A percentile compares a stretch with the other conserved stretches of the same genome.
Evolutionary conservation across 805 yeast species (phyloP).

Genomic region (Suhomyces xylopsoci): DNA sequence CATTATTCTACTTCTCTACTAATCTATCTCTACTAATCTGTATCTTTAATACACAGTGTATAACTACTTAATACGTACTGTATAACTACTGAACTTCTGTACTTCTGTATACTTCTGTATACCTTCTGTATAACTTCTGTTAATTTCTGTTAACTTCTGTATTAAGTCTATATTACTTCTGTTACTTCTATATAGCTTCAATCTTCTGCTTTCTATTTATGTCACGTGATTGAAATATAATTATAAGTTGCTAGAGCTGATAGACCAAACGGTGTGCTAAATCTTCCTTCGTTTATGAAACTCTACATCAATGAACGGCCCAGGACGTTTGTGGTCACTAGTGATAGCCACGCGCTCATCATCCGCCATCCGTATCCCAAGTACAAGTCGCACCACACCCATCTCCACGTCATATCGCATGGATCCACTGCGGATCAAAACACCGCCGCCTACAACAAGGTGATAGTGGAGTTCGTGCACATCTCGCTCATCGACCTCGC

Average conservation of each 20-base stretch:
- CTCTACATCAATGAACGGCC: slow-evolving; percentile 63
- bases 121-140: too few species aligned
- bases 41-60: too few species aligned
- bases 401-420: slow-evolving; percentile 21
- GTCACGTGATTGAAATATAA: background rate
- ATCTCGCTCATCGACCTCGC: slow-evolving; percentile 35
- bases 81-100: too few species aligned
- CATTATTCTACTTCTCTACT: background rate
- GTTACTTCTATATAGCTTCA: too few species aligned
- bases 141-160: too few species aligned
- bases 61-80: too few species aligned
- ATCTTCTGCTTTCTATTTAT: too few species aligned
- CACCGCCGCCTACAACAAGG: slow-evolving; percentile 18
- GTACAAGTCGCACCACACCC: slow-evolving; percentile 18
- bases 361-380: slow-evolving; percentile 48
- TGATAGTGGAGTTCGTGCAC: slow-evolving; percentile 52
- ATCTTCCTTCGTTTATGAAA: slow-evolving; percentile 42
- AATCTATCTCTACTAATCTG: too few species aligned
- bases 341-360: slow-evolving; percentile 56
- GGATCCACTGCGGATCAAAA: slow-evolving; percentile 7
- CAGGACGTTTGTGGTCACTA: slow-evolving; percentile 64
- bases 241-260: background rate
- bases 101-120: too few species aligned
- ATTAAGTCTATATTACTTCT: too few species aligned
- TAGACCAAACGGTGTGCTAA: too few species aligned